Evolutionary conservation across 2,329 filamentous ascomycete genomes (phyloP).

Genomic region (Stachybotrys chartarum): DNA sequence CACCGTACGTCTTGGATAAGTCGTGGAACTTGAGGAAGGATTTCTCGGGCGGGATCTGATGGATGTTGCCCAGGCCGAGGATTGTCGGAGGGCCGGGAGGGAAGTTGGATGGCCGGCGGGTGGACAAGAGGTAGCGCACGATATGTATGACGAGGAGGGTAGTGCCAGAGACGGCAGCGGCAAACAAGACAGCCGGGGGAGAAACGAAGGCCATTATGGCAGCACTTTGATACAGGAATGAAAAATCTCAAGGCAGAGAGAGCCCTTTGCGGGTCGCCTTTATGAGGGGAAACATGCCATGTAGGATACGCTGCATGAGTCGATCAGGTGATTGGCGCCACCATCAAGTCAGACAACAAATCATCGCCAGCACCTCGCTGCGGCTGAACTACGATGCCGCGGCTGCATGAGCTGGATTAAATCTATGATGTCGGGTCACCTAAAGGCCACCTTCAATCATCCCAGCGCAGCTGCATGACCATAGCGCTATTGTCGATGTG

Average conservation of each 20-base stretch:
- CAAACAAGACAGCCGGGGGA: background rate
- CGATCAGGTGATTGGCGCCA: too few relatives aligned
- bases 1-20: constrained; percentile 24
- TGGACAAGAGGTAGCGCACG: constrained; percentile 1
- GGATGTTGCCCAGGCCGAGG: constrained; percentile 12
- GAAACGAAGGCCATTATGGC: background rate
- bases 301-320: background rate
- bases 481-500: too few relatives aligned
- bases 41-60: constrained; percentile 10
- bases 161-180: background rate
- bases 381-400: too few relatives aligned
- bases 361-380: too few relatives aligned
- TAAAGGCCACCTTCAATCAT: too few relatives aligned
- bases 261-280: too few relatives aligned
- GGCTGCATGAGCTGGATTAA: too few relatives aligned
- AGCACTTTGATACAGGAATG: too few relatives aligned
- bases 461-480: too few relatives aligned
- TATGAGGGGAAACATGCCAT: constrained; percentile 15
- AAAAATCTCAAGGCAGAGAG: constrained; percentile 12
- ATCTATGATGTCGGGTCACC: too few relatives aligned
- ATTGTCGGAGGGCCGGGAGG: constrained; percentile 11
- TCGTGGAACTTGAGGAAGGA: constrained; percentile 17
- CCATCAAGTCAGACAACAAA: too few relatives aligned
- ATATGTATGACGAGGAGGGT: background rate
- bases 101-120: constrained; percentile 8